phyloP scores from a whole-genome alignment of 768 basidiomycete genomes.

The Fibroporia radiculosa region DNA sequence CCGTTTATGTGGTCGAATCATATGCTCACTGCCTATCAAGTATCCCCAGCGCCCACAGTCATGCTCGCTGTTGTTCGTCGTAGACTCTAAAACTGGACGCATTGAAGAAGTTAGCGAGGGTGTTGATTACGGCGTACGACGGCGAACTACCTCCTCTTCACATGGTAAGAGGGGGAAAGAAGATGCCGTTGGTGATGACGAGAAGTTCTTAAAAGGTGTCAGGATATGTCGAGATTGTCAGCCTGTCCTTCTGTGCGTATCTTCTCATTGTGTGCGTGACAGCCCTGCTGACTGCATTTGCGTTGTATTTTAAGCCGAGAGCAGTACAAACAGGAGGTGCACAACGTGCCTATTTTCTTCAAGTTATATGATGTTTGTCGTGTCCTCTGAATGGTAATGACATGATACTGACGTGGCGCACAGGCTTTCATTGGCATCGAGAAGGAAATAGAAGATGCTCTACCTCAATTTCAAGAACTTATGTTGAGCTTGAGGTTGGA shows the following conservation, averaged over 20 bases:
- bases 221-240: constrained; percentile 83
- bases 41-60: constrained; percentile 53
- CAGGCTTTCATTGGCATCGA: constrained; percentile 72
- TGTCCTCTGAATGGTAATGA: background rate
- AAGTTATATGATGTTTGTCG: constrained; percentile 67
- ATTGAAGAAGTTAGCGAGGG: constrained; percentile 84
- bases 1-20: constrained; percentile 84
- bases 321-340: constrained; percentile 65
- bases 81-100: constrained; percentile 65
- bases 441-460: constrained; percentile 79
- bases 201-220: constrained; percentile 84
- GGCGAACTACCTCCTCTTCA: constrained; percentile 30
- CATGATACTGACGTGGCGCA: background rate
- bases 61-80: constrained; percentile 81
- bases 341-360: constrained; percentile 50
- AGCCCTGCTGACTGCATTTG: background rate
- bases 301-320: constrained; percentile 65
- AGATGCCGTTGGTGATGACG: constrained; percentile 46
- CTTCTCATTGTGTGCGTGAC: background rate
- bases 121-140: constrained; percentile 74
- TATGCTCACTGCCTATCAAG: constrained; percentile 83
- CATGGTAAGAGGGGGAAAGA: constrained; percentile 26
- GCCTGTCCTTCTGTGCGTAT: constrained; percentile 67
- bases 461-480: constrained; percentile 87
- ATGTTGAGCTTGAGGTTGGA: constrained; percentile 60